Percentiles rank a stretch among this genome's conserved stretches.
Evolutionary conservation across 208 protist species (phyloP).

Genomic region (Crithidia sp.): DNA sequence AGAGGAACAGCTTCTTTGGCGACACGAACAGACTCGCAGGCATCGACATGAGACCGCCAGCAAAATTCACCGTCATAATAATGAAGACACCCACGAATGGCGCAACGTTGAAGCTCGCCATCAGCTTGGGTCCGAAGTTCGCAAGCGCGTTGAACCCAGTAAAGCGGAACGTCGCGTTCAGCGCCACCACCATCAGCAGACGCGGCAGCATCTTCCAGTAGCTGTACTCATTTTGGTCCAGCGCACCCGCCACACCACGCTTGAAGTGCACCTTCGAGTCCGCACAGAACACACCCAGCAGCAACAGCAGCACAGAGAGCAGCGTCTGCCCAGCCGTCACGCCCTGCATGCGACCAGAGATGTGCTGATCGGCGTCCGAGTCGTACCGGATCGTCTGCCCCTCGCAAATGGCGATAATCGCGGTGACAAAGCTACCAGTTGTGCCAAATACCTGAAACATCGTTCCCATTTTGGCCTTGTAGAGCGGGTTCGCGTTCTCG

Average conservation of each 20-base stretch:
- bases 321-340: conserved; percentile 42
- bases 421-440: conserved; percentile 56
- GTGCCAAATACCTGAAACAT: conserved; percentile 61
- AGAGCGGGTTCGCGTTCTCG: conserved; percentile 39
- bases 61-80: conserved; percentile 59
- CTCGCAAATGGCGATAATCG: conserved; percentile 36
- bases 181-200: conserved; percentile 38
- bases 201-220: conserved; percentile 36
- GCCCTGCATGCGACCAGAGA: conserved; percentile 45
- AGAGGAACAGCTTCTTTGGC: conserved; percentile 43
- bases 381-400: conserved; percentile 29
- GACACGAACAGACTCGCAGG: conserved; percentile 34
- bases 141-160: conserved; percentile 73
- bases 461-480: conserved; percentile 34
- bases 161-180: conserved; percentile 52
- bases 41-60: conserved; percentile 42
- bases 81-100: conserved; percentile 54
- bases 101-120: conserved; percentile 38
- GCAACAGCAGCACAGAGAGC: conserved; percentile 32
- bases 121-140: conserved; percentile 68
- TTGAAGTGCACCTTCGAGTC: conserved; percentile 22
- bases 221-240: conserved; percentile 13
- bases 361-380: conserved; percentile 29
- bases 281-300: conserved; percentile 19
- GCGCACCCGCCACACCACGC: conserved; percentile 1